These are phyloP conservation scores for Colletotrichum sp. DNA, from an alignment of 2,329 filamentous ascomycete species.

Conservation along the genomic window DNA sequence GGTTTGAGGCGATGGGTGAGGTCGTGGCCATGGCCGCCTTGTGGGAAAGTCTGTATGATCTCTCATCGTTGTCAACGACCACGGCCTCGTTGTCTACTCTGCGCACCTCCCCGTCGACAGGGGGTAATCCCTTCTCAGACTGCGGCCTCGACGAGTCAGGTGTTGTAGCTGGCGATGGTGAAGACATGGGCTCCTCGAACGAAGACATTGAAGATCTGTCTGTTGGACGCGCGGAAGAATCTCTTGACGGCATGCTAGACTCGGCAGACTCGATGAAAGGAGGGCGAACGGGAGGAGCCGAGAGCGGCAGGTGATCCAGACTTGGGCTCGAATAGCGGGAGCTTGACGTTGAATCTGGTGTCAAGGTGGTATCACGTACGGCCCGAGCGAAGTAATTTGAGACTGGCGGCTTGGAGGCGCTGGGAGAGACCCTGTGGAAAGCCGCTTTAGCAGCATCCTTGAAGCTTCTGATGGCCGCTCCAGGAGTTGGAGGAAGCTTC, in stretches of 20 bases:
- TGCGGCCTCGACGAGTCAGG: slow-evolving; percentile 45
- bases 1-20: neutral
- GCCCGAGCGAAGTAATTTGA: slow-evolving; percentile 12
- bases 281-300: neutral
- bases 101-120: slow-evolving; percentile 14
- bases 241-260: neutral
- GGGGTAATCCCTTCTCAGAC: slow-evolving; percentile 39
- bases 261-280: neutral
- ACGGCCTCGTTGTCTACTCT: slow-evolving; percentile 11
- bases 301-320: neutral
- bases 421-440: slow-evolving; percentile 26
- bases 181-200: slow-evolving; percentile 39
- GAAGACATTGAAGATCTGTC: slow-evolving; percentile 29
- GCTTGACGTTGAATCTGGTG: slow-evolving; percentile 15
- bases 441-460: slow-evolving; percentile 40
- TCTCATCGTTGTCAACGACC: slow-evolving; percentile 15
- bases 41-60: slow-evolving; percentile 15
- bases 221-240: slow-evolving; percentile 17
- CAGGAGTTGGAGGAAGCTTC: neutral
- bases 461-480: slow-evolving; percentile 26
- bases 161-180: slow-evolving; percentile 39
- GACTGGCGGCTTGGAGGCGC: slow-evolving; percentile 17
- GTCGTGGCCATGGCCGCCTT: neutral
- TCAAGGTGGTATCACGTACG: neutral
- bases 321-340: slow-evolving; percentile 15